Conservation (phyloP, 768 basidiomycete genomes). For the Rhizopogon roseolus region DNA sequence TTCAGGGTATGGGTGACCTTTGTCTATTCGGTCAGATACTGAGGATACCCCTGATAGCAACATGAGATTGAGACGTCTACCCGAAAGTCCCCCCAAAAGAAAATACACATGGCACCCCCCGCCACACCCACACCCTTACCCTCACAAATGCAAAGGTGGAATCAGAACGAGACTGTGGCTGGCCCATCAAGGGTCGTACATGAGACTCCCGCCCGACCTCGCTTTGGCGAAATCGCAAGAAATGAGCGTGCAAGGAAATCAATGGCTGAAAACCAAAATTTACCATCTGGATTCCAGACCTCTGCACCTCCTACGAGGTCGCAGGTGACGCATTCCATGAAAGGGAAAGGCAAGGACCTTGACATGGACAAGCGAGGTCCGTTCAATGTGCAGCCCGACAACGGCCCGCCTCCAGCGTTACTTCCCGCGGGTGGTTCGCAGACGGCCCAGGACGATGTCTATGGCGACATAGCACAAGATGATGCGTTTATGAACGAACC, state of each 20-base stretch:
- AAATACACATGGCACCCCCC: constrained; percentile 29
- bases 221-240: constrained; percentile 25
- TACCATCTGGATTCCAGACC: constrained; percentile 22
- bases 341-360: constrained; percentile 14
- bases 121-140: constrained; percentile 36
- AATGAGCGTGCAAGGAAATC: constrained; percentile 17
- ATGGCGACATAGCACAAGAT: constrained; percentile 10
- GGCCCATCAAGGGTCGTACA: constrained; percentile 24
- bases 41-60: constrained; percentile 39
- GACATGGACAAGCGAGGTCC: background rate
- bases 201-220: constrained; percentile 36
- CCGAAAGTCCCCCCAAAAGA: constrained; percentile 47
- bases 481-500: constrained; percentile 9
- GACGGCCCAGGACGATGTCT: constrained; percentile 16
- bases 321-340: background rate
- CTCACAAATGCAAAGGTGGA: constrained; percentile 36
- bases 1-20: constrained; percentile 51
- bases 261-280: constrained; percentile 12
- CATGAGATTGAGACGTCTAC: constrained; percentile 58
- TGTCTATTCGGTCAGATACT: constrained; percentile 7
- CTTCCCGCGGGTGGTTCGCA: constrained; percentile 22
- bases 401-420: constrained; percentile 3
- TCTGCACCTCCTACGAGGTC: constrained; percentile 12
- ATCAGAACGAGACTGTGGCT: constrained; percentile 15
- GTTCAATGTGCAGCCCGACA: background rate